These are phyloP conservation scores for Tolypocladium pustulatum DNA, from an alignment of 2,329 filamentous ascomycete genomes.

Conservation along the genomic window DNA sequence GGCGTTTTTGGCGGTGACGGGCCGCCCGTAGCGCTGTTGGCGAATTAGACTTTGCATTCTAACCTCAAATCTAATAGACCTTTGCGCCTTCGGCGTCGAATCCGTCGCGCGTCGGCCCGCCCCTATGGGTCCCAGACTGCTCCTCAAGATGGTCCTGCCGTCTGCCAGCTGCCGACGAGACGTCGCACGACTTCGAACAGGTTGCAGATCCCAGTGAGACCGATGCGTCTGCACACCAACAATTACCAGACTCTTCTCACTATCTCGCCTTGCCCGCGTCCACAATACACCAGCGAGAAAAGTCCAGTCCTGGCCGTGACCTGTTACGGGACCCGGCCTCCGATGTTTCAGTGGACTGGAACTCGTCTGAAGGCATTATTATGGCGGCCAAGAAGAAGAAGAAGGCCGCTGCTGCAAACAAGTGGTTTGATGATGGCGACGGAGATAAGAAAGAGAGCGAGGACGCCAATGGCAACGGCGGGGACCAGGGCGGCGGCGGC, in stretches of 20 bases:
- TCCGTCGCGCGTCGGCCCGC: neutral
- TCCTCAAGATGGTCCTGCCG: neutral
- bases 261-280: neutral
- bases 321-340: conserved; percentile 8
- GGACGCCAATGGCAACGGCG: conserved; percentile 3
- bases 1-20: neutral
- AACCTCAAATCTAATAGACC: neutral
- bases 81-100: neutral
- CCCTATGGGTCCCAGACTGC: neutral
- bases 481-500: neutral
- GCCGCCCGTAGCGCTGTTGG: neutral
- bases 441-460: conserved; percentile 5
- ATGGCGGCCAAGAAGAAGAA: conserved; percentile 11
- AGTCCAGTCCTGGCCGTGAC: conserved; percentile 2
- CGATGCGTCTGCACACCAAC: conserved; percentile 3
- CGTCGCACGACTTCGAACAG: neutral
- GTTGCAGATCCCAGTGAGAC: neutral
- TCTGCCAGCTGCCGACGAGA: neutral
- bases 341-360: conserved; percentile 13
- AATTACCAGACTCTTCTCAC: neutral
- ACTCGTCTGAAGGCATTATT: conserved; percentile 8
- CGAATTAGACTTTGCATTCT: neutral
- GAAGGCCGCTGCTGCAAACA: conserved; percentile 4
- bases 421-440: conserved; percentile 3
- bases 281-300: neutral